Percentiles rank a stretch among this genome's conserved stretches.
Evolutionary conservation across 805 yeast species (phyloP).

Genomic region (Nakazawaea siamensis): DNA sequence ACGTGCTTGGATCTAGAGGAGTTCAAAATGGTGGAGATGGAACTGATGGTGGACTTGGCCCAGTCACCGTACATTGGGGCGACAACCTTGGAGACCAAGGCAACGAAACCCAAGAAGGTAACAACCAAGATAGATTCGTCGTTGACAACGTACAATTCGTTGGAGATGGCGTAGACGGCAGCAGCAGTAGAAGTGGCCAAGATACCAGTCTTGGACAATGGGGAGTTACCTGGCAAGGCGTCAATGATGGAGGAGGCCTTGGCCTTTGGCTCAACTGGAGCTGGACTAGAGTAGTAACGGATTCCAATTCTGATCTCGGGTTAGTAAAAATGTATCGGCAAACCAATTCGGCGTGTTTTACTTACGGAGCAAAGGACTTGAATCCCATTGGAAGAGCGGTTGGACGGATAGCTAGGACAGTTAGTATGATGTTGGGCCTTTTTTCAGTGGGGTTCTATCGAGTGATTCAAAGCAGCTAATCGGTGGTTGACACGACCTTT

Average conservation of each 20-base stretch:
- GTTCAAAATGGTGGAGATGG: constrained; percentile 75
- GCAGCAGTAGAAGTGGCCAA: constrained; percentile 95
- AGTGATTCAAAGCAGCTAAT: too few relatives aligned
- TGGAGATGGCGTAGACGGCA: constrained; percentile 86
- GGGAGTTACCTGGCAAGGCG: constrained; percentile 87
- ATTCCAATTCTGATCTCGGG: background rate
- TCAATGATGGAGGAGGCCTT: constrained; percentile 87
- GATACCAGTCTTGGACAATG: constrained; percentile 87
- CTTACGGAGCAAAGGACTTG: constrained; percentile 20
- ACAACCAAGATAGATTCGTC: constrained; percentile 85
- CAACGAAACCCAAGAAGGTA: constrained; percentile 72
- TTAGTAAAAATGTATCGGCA: background rate
- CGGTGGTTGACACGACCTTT: constrained; percentile 11
- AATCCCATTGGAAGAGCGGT: constrained; percentile 15
- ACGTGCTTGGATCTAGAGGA: constrained; percentile 87
- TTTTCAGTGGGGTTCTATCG: too few relatives aligned
- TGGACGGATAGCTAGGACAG: constrained; percentile 24
- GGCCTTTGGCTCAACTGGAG: constrained; percentile 78
- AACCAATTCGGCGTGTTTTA: background rate
- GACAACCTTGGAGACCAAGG: constrained; percentile 72
- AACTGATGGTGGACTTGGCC: constrained; percentile 81
- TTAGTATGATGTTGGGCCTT: too few relatives aligned
- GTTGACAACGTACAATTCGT: constrained; percentile 86
- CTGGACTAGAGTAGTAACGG: constrained; percentile 24
- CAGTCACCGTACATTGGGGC: constrained; percentile 94